A percentile compares a stretch with the other conserved stretches of the same genome.
These are phyloP conservation scores for Cutaneotrichosporon mucoides DNA, from an alignment of 1,284 basidiomycete genomes.

Conservation along the genomic window DNA sequence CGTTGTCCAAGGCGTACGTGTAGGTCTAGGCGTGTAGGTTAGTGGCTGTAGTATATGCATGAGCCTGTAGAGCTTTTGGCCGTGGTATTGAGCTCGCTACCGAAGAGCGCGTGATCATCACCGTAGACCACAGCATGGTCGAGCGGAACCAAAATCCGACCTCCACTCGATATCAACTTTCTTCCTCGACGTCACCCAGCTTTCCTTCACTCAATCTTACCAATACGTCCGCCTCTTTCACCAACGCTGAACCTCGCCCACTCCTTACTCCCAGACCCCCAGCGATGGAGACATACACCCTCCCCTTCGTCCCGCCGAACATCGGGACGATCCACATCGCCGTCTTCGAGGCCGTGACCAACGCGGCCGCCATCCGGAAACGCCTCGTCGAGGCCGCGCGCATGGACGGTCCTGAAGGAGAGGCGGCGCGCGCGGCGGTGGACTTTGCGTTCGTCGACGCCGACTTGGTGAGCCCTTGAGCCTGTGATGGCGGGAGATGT, in stretches of 20 bases:
- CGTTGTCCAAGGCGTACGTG: constrained; percentile 37
- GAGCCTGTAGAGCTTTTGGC: too few species aligned
- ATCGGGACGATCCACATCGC: constrained; percentile 57
- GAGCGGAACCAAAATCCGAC: background rate
- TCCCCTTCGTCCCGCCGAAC: constrained; percentile 39
- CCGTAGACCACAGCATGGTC: too few species aligned
- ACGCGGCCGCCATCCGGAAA: constrained; percentile 59
- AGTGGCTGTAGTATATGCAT: background rate
- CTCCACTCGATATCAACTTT: background rate
- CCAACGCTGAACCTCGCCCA: too few species aligned
- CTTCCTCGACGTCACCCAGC: too few species aligned
- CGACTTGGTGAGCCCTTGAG: constrained; percentile 43
- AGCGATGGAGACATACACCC: constrained; percentile 49
- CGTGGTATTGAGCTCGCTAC: too few species aligned
- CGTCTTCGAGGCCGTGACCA: constrained; percentile 64
- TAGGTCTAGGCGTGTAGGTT: background rate
- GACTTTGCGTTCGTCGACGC: constrained; percentile 89
- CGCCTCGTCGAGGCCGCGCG: constrained; percentile 67
- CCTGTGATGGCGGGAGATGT: too few species aligned
- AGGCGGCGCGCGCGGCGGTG: constrained; percentile 64
- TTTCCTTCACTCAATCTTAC: too few species aligned
- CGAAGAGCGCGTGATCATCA: too few species aligned
- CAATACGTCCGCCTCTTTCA: too few species aligned
- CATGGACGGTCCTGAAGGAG: constrained; percentile 59
- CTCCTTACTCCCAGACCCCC: too few species aligned